These are phyloP conservation scores for Penicillium frequentans DNA, from an alignment of 2,329 filamentous ascomycete species.

Conservation along the genomic window DNA sequence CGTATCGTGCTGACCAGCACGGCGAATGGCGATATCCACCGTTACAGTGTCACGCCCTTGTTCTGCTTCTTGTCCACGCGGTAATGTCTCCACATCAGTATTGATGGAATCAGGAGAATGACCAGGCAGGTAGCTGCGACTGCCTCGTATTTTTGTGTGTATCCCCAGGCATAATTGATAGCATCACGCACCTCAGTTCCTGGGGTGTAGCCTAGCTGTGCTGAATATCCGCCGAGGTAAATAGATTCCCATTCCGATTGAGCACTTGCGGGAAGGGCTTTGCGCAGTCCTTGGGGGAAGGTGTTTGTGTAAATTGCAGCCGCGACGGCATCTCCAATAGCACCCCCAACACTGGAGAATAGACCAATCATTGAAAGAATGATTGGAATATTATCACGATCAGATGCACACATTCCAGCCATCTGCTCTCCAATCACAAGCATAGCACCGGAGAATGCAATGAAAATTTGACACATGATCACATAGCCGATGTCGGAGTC, in stretches of 20 bases:
- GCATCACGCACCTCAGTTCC: constrained; percentile 31
- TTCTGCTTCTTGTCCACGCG: constrained; percentile 31
- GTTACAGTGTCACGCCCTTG: constrained; percentile 17
- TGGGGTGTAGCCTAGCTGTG: constrained; percentile 29
- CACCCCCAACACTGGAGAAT: constrained; percentile 34
- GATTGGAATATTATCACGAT: constrained; percentile 55
- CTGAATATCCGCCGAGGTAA: constrained; percentile 25
- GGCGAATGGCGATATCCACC: not conserved
- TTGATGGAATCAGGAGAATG: constrained; percentile 25
- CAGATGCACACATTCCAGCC: constrained; percentile 57
- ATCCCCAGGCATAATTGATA: constrained; percentile 38
- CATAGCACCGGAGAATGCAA: constrained; percentile 54
- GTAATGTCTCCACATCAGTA: constrained; percentile 30
- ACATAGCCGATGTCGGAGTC: constrained; percentile 50
- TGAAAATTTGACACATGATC: constrained; percentile 57
- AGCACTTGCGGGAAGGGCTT: constrained; percentile 14
- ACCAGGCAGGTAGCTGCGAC: constrained; percentile 28
- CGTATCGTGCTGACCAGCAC: no score
- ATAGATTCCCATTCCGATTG: constrained; percentile 23
- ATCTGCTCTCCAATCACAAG: constrained; percentile 58
- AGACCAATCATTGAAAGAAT: constrained; percentile 39
- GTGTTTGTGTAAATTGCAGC: constrained; percentile 24
- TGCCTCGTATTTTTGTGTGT: constrained; percentile 29
- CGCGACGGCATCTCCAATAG: constrained; percentile 32
- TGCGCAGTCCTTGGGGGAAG: constrained; percentile 13